Evolutionary conservation across 495 filamentous ascomycete species (phyloP), one percentile per base, ranked within the genome.

Genomic region (Hyphodiscus hymeniophilus): DNA sequence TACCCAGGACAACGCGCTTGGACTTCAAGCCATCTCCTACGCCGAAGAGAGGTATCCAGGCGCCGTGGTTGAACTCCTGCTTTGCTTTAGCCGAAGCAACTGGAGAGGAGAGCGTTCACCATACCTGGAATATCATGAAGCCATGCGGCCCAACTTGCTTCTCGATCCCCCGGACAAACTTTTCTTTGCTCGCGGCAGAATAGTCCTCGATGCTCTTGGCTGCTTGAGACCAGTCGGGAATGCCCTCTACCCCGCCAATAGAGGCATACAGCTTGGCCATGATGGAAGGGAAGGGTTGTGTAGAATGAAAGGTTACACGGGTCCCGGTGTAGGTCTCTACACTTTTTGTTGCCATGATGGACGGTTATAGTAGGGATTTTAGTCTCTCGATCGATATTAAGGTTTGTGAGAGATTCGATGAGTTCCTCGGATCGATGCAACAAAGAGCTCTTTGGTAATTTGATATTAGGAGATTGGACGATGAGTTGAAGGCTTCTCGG

Each of bases 51-150:
- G 45, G 54, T 2, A 52, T 31, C 49, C 48, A 56, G 12, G 17
- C 15, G 2, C 30, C 44, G 33, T 51, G 48, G 38, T 56, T 17
- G 32, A 51, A 43, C 44, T 47, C 53, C 43, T 56, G 6, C 23
- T 31, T 15, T 13, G 12, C n/a, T 10, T 26, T n/a, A 36, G 44
- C 13, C 11, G n/a, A n/a, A n/a, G n/a, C n/a, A n/a, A n/a, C n/a
- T n/a, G n/a, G n/a, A n/a, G n/a, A n/a, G n/a, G n/a, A n/a, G n/a
- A n/a, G n/a, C n/a, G n/a, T n/a, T n/a, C n/a, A n/a, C n/a, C n/a
- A n/a, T 43, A 50, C 52, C 12, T 38, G 30, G 23, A 55, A 56
- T 7, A 56, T 35, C 53, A 56, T 56, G 35, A 56, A 56, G 2
- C 38, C 53, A 34, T 56, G 43, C 11, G 32, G 36, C 13, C 47